A percentile compares a stretch with the other conserved stretches of the same genome.
Evolutionary conservation across 2,329 filamentous ascomycete genomes (phyloP).

Genomic region (Trichoderma hamatum): DNA sequence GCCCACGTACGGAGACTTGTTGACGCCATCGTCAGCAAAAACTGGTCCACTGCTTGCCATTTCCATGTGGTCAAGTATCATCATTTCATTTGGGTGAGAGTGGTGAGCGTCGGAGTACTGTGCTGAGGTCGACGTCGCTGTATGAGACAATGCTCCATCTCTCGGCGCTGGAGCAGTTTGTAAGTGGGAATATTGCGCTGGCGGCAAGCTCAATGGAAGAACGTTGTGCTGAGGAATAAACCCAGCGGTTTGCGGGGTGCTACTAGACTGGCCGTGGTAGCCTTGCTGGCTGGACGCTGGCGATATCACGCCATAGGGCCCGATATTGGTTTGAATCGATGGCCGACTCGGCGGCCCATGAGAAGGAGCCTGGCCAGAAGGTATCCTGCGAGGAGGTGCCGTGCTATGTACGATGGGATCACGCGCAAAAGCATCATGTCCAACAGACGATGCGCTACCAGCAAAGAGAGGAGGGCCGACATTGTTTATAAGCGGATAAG

Average conservation of each 20-base stretch:
- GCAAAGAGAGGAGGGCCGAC: slow-evolving; percentile 45
- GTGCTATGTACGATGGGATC: slow-evolving; percentile 8
- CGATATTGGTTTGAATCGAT: slow-evolving; percentile 51
- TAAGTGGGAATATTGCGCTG: slow-evolving; percentile 56
- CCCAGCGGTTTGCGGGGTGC: slow-evolving; percentile 49
- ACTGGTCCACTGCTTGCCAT: slow-evolving; percentile 76
- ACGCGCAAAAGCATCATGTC: slow-evolving; percentile 16
- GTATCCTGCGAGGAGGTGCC: slow-evolving; percentile 35
- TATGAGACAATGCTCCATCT: slow-evolving; percentile 45
- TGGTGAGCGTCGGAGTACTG: slow-evolving; percentile 53
- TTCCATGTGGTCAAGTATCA: slow-evolving; percentile 64
- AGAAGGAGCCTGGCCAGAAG: slow-evolving; percentile 40
- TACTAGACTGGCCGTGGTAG: slow-evolving; percentile 52
- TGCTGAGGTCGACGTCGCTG: slow-evolving; percentile 38
- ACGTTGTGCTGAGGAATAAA: slow-evolving; percentile 66
- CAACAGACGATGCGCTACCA: slow-evolving; percentile 28
- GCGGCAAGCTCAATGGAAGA: slow-evolving; percentile 64
- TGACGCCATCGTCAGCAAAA: slow-evolving; percentile 79
- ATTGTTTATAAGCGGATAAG: slow-evolving; percentile 52
- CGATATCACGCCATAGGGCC: slow-evolving; percentile 56
- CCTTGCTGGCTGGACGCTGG: slow-evolving; percentile 54
- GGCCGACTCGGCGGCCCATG: slow-evolving; percentile 49
- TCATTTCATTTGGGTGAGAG: slow-evolving; percentile 56
- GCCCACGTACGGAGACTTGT: slow-evolving; percentile 80
- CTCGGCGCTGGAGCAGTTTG: slow-evolving; percentile 35